phyloP scores from a whole-genome alignment of 345 rosid species.

The Euphorbia peplus region DNA sequence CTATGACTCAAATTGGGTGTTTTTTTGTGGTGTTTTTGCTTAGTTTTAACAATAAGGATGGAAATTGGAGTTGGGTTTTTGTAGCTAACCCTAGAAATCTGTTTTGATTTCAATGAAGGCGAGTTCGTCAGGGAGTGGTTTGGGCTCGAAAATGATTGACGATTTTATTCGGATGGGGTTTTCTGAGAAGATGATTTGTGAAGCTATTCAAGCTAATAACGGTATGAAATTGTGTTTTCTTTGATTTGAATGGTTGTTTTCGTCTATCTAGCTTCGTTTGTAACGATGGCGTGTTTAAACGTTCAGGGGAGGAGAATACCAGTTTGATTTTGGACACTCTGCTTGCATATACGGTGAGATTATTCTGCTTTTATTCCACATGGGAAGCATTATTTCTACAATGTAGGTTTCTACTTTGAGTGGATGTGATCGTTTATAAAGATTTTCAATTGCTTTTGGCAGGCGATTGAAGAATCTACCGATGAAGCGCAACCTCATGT shows the following conservation, averaged over 20 bases:
- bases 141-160: slow-evolving; percentile 42
- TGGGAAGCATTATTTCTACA: neutral
- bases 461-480: slow-evolving; percentile 57
- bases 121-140: slow-evolving; percentile 35
- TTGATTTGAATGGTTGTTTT: neutral
- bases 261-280: neutral
- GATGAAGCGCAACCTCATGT: slow-evolving; percentile 24
- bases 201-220: slow-evolving; percentile 47
- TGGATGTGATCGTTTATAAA: neutral
- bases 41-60: too few species aligned
- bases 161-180: slow-evolving; percentile 59
- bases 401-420: neutral
- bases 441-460: slow-evolving; percentile 14
- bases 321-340: slow-evolving; percentile 55
- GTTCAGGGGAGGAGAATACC: slow-evolving; percentile 53
- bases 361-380: neutral
- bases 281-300: slow-evolving; percentile 3
- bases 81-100: slow-evolving; percentile 6
- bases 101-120: slow-evolving; percentile 40
- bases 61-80: too few species aligned
- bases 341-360: slow-evolving; percentile 47
- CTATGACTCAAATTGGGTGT: too few species aligned
- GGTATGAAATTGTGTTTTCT: slow-evolving; percentile 31
- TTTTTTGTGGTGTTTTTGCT: too few species aligned
- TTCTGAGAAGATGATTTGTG: slow-evolving; percentile 38